Conservation (phyloP, 2,329 filamentous ascomycete species). For the Zalaria sp. region DNA sequence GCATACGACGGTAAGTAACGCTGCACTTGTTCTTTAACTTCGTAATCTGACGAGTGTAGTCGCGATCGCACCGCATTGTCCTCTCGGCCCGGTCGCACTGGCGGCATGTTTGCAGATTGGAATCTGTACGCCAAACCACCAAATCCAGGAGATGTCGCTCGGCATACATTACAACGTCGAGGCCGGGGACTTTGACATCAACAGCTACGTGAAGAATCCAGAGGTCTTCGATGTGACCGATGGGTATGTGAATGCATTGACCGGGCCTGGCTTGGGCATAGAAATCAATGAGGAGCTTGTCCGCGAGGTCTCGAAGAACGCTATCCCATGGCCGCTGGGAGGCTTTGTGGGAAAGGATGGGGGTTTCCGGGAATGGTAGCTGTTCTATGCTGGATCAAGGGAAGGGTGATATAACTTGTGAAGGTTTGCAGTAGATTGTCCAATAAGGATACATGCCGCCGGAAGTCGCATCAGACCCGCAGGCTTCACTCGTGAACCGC, state of each 20-base stretch:
- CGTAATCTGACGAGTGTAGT: constrained; percentile 1
- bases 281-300: constrained; percentile 49
- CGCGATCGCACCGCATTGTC: constrained; percentile 58
- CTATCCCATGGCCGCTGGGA: constrained; percentile 49
- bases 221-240: constrained; percentile 12
- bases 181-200: constrained; percentile 45
- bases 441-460: no score
- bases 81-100: constrained; percentile 55
- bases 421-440: no score
- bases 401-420: no score
- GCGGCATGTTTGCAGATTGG: constrained; percentile 58
- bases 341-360: constrained; percentile 54
- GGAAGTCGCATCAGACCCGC: no score
- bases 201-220: constrained; percentile 11
- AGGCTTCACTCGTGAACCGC: no score
- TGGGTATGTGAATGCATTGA: constrained; percentile 9
- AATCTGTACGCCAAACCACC: constrained; percentile 46
- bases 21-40: no score
- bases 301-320: constrained; percentile 40
- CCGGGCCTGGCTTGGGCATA: constrained; percentile 12
- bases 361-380: constrained; percentile 51
- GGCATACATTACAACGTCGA: constrained; percentile 63
- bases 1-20: constrained; percentile 8
- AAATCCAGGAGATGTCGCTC: constrained; percentile 64
- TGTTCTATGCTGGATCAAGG: not conserved